A percentile compares a stretch with the other conserved stretches of the same genome.
Conservation (phyloP, 139 green algal species). For the Closterium sp. region DNA sequence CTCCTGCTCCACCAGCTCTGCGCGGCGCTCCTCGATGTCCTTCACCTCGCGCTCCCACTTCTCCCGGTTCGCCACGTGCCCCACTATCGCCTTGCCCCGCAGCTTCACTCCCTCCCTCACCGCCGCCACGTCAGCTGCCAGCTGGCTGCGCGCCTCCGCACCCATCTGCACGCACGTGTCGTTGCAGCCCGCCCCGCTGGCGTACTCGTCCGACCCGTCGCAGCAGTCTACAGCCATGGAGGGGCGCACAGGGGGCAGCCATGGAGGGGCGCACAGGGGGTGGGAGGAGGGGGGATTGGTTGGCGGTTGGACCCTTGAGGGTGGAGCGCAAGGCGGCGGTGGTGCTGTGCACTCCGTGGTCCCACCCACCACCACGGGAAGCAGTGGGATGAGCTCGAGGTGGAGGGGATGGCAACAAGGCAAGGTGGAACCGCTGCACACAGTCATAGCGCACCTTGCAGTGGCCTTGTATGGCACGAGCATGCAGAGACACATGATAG, state of each 20-base stretch:
- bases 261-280: too few relatives aligned
- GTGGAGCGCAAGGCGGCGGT: too few relatives aligned
- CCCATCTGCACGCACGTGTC: slow-evolving; percentile 76
- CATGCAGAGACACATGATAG: too few relatives aligned
- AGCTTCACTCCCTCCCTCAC: slow-evolving; percentile 35
- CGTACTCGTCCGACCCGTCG: slow-evolving; percentile 80
- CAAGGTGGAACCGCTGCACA: too few relatives aligned
- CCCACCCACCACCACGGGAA: too few relatives aligned
- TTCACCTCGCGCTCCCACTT: slow-evolving; percentile 32
- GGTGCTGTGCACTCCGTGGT: too few relatives aligned
- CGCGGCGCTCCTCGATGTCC: slow-evolving; percentile 8
- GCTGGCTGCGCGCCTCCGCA: slow-evolving; percentile 45
- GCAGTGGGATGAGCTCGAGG: too few relatives aligned
- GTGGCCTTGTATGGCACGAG: neutral
- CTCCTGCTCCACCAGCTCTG: slow-evolving; percentile 55
- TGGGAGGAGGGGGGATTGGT: too few relatives aligned
- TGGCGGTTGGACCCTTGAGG: too few relatives aligned
- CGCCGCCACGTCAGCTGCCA: slow-evolving; percentile 50
- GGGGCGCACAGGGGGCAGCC: neutral
- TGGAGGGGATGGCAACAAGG: too few relatives aligned
- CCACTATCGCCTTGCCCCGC: slow-evolving; percentile 48
- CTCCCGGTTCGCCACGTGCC: slow-evolving; percentile 8
- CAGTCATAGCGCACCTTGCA: too few relatives aligned
- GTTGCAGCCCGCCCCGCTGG: slow-evolving; percentile 62
- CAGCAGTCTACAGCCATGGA: slow-evolving; percentile 77